Evolutionary conservation across 345 rosid genomes (phyloP).

Genomic region (Gossypium mustelinum): DNA sequence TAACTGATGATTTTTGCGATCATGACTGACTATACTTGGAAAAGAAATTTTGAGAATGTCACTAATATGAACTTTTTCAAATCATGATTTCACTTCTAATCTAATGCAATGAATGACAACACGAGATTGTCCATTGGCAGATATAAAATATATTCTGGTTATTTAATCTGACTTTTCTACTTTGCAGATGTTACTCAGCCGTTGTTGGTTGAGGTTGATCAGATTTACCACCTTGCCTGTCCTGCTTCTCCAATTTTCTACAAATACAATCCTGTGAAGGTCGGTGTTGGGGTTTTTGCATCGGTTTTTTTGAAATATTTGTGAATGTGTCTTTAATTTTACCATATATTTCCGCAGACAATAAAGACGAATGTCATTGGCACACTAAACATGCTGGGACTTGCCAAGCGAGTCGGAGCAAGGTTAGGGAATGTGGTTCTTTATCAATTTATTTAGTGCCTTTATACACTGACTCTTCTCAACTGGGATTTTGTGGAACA

Average conservation of each 20-base stretch:
- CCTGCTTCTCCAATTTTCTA: conserved; percentile 98
- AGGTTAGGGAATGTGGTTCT: conserved; percentile 39
- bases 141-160: neutral
- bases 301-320: neutral
- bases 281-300: conserved; percentile 23
- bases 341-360: conserved; percentile 42
- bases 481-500: conserved; percentile 24
- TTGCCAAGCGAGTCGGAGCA: conserved; percentile 97
- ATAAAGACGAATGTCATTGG: conserved; percentile 97
- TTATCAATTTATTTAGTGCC: neutral
- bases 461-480: conserved; percentile 1
- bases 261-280: conserved; percentile 95
- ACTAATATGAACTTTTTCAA: neutral
- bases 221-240: conserved; percentile 96
- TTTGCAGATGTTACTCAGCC: conserved; percentile 77
- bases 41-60: neutral
- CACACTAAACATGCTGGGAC: conserved; percentile 95
- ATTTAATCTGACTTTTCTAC: conserved; percentile 16
- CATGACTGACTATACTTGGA: too few relatives aligned
- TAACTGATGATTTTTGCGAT: too few relatives aligned
- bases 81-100: neutral
- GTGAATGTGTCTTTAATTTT: neutral
- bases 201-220: conserved; percentile 82
- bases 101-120: too few relatives aligned
- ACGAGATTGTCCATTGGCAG: neutral